These are phyloP conservation scores for Suhomyces sp. DNA, from an alignment of 805 yeast species.

Conservation along the genomic window DNA sequence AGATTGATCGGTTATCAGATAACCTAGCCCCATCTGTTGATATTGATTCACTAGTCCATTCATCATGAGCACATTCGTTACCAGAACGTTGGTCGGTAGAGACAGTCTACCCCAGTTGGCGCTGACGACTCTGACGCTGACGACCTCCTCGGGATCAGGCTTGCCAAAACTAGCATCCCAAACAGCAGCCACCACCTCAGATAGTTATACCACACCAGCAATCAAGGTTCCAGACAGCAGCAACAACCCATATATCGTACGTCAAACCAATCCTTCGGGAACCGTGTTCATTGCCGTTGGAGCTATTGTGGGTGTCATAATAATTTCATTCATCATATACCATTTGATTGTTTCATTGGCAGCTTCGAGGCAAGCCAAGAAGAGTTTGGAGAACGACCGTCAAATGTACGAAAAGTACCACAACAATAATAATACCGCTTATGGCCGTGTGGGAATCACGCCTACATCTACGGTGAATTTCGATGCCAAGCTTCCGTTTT, in stretches of 20 bases:
- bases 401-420: constrained; percentile 32
- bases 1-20: background rate
- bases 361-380: constrained; percentile 53
- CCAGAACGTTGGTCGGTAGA: background rate
- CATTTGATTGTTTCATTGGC: constrained; percentile 46
- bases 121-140: background rate
- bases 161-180: constrained; percentile 14
- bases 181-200: constrained; percentile 9
- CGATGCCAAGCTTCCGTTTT: constrained; percentile 35
- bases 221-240: constrained; percentile 56
- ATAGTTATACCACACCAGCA: constrained; percentile 43
- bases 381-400: constrained; percentile 34
- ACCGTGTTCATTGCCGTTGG: constrained; percentile 85
- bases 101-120: background rate
- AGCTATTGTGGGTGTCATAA: constrained; percentile 57
- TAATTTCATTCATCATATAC: constrained; percentile 51
- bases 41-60: background rate
- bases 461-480: constrained; percentile 21
- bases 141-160: constrained; percentile 6
- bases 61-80: constrained; percentile 3
- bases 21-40: background rate
- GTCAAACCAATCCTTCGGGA: constrained; percentile 58
- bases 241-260: constrained; percentile 63
- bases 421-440: constrained; percentile 27
- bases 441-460: constrained; percentile 20